phyloP scores from a whole-genome alignment of 2,329 filamentous ascomycete species.

The Trichoderma simmonsii region DNA sequence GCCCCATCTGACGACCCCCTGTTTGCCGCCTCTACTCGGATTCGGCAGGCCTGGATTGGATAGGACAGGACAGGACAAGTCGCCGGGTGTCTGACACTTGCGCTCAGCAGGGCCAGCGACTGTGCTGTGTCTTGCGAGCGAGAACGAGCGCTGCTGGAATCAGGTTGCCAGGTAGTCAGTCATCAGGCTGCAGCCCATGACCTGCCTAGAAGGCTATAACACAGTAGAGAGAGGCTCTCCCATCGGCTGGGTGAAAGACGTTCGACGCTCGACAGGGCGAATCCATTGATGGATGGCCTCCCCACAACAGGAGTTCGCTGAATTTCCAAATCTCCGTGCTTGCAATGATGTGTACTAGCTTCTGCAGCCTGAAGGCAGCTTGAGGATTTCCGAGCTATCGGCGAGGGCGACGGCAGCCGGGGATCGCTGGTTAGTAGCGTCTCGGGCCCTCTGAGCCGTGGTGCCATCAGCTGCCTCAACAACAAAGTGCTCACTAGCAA shows the following conservation, averaged over 20 bases:
- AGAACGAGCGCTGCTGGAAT: neutral
- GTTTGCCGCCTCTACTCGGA: constrained; percentile 4
- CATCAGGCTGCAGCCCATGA: neutral
- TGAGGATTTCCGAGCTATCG: constrained; percentile 14
- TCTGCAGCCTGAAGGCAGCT: neutral
- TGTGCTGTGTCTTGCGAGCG: neutral
- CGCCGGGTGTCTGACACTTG: neutral
- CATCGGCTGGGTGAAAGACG: neutral
- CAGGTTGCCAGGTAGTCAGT: neutral
- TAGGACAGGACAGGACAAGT: neutral
- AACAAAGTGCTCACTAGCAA: constrained; percentile 3
- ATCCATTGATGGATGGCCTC: neutral
- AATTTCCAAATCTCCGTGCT: neutral
- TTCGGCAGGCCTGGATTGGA: neutral
- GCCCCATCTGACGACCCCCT: constrained; percentile 5
- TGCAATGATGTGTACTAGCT: neutral
- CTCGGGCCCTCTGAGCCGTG: neutral
- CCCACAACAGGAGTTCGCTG: neutral
- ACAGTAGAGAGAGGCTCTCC: neutral
- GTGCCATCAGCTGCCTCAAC: constrained; percentile 12
- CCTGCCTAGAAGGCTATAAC: neutral
- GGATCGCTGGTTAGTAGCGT: neutral
- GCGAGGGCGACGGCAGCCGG: constrained; percentile 5
- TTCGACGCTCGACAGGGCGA: neutral
- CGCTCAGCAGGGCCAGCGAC: neutral